A percentile compares a stretch with the other conserved stretches of the same genome.
Evolutionary conservation across 192 early-diverging fungal species (phyloP).

Genomic region (Coemansia sp.): DNA sequence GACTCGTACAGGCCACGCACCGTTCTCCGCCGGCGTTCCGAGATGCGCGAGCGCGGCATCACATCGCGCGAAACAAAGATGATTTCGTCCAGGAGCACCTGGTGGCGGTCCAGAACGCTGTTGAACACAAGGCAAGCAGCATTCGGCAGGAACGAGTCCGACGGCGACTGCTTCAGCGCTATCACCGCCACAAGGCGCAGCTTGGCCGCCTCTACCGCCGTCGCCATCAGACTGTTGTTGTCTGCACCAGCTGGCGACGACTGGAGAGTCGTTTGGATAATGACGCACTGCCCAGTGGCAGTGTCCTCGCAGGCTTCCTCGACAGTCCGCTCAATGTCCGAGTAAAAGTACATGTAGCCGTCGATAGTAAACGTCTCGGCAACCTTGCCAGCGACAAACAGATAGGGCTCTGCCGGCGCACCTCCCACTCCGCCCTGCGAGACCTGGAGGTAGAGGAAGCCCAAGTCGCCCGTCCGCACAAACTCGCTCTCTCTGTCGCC

Average conservation of each 20-base stretch:
- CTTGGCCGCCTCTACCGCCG: conserved; percentile 5
- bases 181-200: conserved; percentile 42
- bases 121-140: conserved; percentile 62
- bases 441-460: conserved; percentile 78
- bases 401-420: conserved; percentile 62
- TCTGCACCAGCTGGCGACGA: conserved; percentile 17
- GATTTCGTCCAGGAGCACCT: conserved; percentile 69
- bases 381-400: conserved; percentile 77
- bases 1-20: conserved; percentile 46
- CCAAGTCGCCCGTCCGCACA: conserved; percentile 78
- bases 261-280: conserved; percentile 36
- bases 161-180: conserved; percentile 32
- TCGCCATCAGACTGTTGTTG: conserved; percentile 2
- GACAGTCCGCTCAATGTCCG: conserved; percentile 71
- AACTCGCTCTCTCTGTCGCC: conserved; percentile 62
- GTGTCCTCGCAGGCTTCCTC: conserved; percentile 62
- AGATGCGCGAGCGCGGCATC: conserved; percentile 63
- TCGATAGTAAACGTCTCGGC: conserved; percentile 69
- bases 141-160: conserved; percentile 49
- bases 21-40: conserved; percentile 55
- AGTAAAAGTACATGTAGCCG: conserved; percentile 70
- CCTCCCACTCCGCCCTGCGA: conserved; percentile 46
- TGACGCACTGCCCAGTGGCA: conserved; percentile 30
- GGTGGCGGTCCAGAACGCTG: conserved; percentile 68
- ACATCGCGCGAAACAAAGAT: conserved; percentile 58